phyloP scores from a whole-genome alignment of 83 land plant species.

The Picea mariana region DNA sequence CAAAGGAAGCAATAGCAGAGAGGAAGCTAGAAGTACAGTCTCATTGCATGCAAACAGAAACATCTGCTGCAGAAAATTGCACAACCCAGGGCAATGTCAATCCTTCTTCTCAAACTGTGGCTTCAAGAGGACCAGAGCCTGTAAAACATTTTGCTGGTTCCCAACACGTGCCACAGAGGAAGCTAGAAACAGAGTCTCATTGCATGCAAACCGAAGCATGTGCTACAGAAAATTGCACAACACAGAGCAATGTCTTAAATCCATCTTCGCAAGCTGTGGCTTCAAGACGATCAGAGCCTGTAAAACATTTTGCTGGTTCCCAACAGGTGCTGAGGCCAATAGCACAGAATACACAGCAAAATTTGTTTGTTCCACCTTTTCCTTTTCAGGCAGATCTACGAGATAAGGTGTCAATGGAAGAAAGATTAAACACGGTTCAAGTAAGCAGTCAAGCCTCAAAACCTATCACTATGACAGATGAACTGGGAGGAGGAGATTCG shows the following conservation, averaged over 20 bases:
- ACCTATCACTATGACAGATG: neutral
- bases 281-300: neutral
- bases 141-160: neutral
- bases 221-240: neutral
- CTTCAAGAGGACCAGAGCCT: neutral
- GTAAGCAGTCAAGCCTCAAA: neutral
- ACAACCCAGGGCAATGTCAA: neutral
- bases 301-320: neutral
- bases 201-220: neutral
- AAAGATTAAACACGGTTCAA: neutral
- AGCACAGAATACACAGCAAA: neutral
- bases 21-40: neutral
- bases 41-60: neutral
- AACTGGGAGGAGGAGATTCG: neutral
- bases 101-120: neutral
- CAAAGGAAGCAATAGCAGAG: neutral
- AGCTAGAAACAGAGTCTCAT: neutral
- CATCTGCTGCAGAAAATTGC: neutral
- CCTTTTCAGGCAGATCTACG: neutral
- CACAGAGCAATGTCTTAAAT: neutral
- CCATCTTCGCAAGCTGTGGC: neutral
- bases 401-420: neutral
- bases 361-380: neutral
- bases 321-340: slow-evolving; percentile 1
- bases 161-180: neutral